Evolutionary conservation across 306 rosid species (phyloP).

Genomic region (Canavalia ensiformis): DNA sequence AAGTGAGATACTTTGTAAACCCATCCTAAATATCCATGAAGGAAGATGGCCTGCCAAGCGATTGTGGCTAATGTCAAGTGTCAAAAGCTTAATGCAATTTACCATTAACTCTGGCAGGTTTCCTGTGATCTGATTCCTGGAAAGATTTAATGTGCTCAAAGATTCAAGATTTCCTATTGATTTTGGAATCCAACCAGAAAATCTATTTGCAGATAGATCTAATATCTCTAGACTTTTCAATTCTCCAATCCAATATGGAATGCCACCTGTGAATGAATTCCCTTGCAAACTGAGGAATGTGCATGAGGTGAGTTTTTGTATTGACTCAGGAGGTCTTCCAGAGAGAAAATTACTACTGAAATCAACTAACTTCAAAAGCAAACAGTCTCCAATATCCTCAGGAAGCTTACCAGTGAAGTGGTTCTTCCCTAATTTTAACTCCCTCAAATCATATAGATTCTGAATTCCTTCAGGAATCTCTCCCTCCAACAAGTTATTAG

Average conservation of each 20-base stretch:
- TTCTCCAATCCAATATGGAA: conserved; percentile 91
- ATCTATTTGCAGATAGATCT: conserved; percentile 77
- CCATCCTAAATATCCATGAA: conserved; percentile 74
- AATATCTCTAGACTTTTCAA: conserved; percentile 66
- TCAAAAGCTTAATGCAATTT: conserved; percentile 67
- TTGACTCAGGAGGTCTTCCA: conserved; percentile 75
- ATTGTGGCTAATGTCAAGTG: conserved; percentile 78
- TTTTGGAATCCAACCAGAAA: conserved; percentile 77
- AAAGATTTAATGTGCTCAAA: conserved; percentile 67
- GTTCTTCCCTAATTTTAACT: conserved; percentile 65
- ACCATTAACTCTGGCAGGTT: conserved; percentile 73
- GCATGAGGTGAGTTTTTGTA: conserved; percentile 73
- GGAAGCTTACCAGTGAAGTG: conserved; percentile 75
- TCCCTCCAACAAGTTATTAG: conserved; percentile 79
- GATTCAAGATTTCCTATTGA: conserved; percentile 77
- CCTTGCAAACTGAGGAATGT: conserved; percentile 69
- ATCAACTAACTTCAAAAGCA: conserved; percentile 68
- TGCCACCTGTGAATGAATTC: conserved; percentile 70
- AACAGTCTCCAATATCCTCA: conserved; percentile 71
- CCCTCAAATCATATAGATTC: conserved; percentile 71
- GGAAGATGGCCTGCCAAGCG: conserved; percentile 70
- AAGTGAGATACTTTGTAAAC: conserved; percentile 46
- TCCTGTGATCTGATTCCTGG: conserved; percentile 76
- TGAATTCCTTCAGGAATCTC: conserved; percentile 74
- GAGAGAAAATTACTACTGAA: conserved; percentile 76